Evolutionary conservation across 225 moss, liverwort and hornwort species (phyloP), one percentile per base, ranked within the genome.

Genomic region (Neckera pumila): DNA sequence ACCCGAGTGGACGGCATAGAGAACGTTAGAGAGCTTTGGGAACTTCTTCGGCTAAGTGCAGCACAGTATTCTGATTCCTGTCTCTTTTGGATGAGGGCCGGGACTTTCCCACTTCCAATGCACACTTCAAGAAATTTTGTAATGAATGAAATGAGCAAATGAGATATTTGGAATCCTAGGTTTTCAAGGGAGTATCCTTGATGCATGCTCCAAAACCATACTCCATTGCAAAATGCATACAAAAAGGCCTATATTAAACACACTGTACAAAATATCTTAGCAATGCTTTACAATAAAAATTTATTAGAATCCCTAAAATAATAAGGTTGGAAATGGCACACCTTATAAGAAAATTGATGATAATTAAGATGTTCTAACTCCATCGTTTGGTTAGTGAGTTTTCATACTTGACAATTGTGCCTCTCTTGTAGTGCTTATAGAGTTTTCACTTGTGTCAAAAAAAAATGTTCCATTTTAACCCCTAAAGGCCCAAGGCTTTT

Each of bases 201-300:
- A 5, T 14, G 6, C 3, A 33, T 14, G 8, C 20, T 45, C 49
- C 8, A 34, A 76, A 33, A 3, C 3, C 21, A 49, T 51, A 12
- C 34, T 47, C 33, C 10, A 45, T 73, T 30, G 2, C 30, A 45
- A 28, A 73, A 73, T 73, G 18, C 6, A 74, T 7, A 11, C 0
- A 0, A 0, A 31, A 73, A 47, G 47, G 47, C 2, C 1, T 11
- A 7, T 5, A 11, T 47, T 7, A 45, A 6, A 18, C 5, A 10
- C 45, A 8, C 45, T 9, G 9, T 45, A 45, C 11, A 74, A 47
- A 74, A 74, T 30, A 30, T 47, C 2, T 17, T 73, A 42, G 2
- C 9, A 72, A 0, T 27, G 9, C 5, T 72, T 43, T 43, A 6
- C 4, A 23, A 70, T 14, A 21, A 14, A 25, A 25, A 23, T 0